A percentile compares a stretch with the other conserved stretches of the same genome.
Evolutionary conservation across 805 yeast genomes (phyloP).

Genomic region (Cyberlindnera nakhonratchasimensis): DNA sequence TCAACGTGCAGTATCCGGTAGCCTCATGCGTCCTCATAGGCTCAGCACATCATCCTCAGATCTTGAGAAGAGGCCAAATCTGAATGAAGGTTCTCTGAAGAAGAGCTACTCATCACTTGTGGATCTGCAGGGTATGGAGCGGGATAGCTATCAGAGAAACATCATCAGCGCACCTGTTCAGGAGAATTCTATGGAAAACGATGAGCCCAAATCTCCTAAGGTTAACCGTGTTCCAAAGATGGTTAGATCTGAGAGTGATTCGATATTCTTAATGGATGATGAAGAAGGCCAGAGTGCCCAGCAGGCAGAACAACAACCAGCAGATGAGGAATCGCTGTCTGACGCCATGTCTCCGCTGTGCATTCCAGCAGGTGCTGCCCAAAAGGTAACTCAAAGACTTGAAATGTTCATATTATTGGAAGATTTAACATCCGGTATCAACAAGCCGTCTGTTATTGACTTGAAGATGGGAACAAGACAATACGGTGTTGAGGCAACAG

Average conservation of each 20-base stretch:
- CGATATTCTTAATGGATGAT: conserved; percentile 45
- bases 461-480: conserved; percentile 98
- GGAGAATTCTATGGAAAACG: conserved; percentile 7
- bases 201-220: background rate
- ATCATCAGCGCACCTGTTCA: background rate
- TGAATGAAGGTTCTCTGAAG: conserved; percentile 12
- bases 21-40: conserved; percentile 16
- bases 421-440: conserved; percentile 82
- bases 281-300: conserved; percentile 26
- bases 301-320: conserved; percentile 4
- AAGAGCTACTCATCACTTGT: conserved; percentile 25
- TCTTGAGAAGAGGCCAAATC: conserved; percentile 21
- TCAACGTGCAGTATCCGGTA: conserved; percentile 9
- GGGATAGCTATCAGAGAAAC: background rate
- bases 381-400: conserved; percentile 47
- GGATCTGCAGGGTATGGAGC: conserved; percentile 22
- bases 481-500: conserved; percentile 89
- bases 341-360: conserved; percentile 23
- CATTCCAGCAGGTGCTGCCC: conserved; percentile 17
- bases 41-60: conserved; percentile 26
- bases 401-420: conserved; percentile 85
- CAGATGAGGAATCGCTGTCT: conserved; percentile 17
- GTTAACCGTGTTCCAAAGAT: conserved; percentile 5
- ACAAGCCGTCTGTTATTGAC: conserved; percentile 86
- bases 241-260: conserved; percentile 28